Evolutionary conservation across 164 flowering plant genomes (phyloP), one percentile per base, ranked within the genome.

Genomic region (Aristolochia contorta): DNA sequence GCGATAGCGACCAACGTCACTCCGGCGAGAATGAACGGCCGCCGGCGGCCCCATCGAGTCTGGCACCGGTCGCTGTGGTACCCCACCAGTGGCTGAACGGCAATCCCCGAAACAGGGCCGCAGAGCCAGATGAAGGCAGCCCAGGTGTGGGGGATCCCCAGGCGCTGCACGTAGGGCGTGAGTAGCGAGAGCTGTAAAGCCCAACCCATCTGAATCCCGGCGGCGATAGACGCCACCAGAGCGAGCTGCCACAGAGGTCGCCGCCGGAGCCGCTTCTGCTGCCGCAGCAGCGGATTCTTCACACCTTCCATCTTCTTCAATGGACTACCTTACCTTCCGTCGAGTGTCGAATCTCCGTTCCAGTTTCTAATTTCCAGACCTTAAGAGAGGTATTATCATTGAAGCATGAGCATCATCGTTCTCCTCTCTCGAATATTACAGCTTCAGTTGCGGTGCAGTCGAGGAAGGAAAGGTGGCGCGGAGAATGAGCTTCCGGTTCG

Each of bases 181-280:
- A 93, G 80, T 3, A 90, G 74, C 3, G 97, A 93, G n/a, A 93
- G 84, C 77, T 93, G 99, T 5, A 93, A 74, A 1, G 99, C 97
- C 99, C 99, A 93, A 1, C 99, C 97, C 78, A 93, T 90, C 57
- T 93, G 99, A 15, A 93, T 80, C 0, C 99, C 99, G 55, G 92
- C 72, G 4, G 95, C 97, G 20, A 93, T 79, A 12, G 97, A 86
- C 0, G 97, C 77, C 12, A 86, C 96, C 16, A 81, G 76, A 22
- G 88, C 77, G 5, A 93, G 72, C 33, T 68, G 65, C 70, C 74
- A 63, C 8, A 83, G 64, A 37, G 43, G 43, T 37, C 7, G 3
- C 43, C 7, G 43, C 7, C 43, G 43, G 43, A 37, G 5, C 43
- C 12, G 43, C 43, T 8, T 7, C 12, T 37, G 43, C 43, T 37